Evolutionary conservation across 176 grass and related monocot species (phyloP).

Genomic region (Cocos nucifera): DNA sequence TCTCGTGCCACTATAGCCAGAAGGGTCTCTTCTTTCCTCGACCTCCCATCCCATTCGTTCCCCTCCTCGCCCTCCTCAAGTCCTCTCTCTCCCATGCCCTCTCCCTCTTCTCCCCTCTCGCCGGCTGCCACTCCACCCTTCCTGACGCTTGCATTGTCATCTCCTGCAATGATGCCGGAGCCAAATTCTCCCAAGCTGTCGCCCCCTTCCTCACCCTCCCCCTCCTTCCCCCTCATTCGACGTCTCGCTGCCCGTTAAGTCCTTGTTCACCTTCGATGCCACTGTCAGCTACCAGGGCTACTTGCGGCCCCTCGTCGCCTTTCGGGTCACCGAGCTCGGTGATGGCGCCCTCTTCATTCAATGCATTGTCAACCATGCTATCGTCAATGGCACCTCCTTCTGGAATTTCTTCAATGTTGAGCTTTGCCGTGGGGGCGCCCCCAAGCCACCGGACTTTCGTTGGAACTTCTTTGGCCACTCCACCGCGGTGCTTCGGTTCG

Average conservation of each 20-base stretch:
- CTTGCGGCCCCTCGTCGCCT: slow-evolving; percentile 58
- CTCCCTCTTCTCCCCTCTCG: slow-evolving; percentile 43
- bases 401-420: slow-evolving; percentile 75
- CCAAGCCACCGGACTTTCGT: slow-evolving; percentile 50
- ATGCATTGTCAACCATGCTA: slow-evolving; percentile 62
- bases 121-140: slow-evolving; percentile 64
- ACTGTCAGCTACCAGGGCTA: slow-evolving; percentile 76
- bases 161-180: slow-evolving; percentile 69
- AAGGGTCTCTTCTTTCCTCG: slow-evolving; percentile 84
- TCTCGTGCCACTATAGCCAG: slow-evolving; percentile 99
- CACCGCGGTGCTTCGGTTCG: slow-evolving; percentile 64
- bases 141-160: slow-evolving; percentile 56
- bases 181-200: slow-evolving; percentile 56
- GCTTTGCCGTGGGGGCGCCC: slow-evolving; percentile 57
- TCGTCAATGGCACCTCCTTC: slow-evolving; percentile 90
- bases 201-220: slow-evolving; percentile 34
- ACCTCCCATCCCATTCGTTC: slow-evolving; percentile 40
- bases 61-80: slow-evolving; percentile 53
- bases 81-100: no score
- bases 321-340: slow-evolving; percentile 74
- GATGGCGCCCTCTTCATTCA: slow-evolving; percentile 79
- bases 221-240: slow-evolving; percentile 54
- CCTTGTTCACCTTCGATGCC: slow-evolving; percentile 74
- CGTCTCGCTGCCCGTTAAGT: slow-evolving; percentile 51
- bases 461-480: slow-evolving; percentile 76